phyloP scores from a whole-genome alignment of 2,329 filamentous ascomycete species.

The Alternaria metachromatica region DNA sequence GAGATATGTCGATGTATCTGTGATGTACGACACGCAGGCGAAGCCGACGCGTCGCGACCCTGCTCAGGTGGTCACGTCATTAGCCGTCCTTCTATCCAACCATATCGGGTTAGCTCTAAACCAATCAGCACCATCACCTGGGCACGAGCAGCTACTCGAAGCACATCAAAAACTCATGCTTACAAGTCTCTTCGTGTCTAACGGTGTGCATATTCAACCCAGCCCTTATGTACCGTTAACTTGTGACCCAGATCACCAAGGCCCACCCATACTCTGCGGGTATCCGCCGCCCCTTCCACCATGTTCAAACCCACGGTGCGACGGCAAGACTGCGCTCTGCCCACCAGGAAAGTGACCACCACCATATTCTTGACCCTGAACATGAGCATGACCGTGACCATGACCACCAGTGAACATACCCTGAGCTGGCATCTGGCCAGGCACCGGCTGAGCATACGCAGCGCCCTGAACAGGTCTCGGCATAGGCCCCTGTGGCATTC shows the following conservation, averaged over 20 bases:
- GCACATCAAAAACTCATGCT: not conserved
- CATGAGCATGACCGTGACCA: not conserved
- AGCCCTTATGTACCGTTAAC: not conserved
- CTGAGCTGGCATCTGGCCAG: conserved; percentile 1
- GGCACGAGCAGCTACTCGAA: not conserved
- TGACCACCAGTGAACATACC: not conserved
- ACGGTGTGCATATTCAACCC: not conserved
- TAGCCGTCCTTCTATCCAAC: not conserved
- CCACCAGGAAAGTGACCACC: not conserved
- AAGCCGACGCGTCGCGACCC: not conserved
- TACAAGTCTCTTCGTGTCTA: too few relatives aligned
- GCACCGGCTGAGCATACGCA: conserved; percentile 2
- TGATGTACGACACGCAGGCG: not conserved
- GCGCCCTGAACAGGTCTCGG: not conserved
- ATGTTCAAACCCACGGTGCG: not conserved
- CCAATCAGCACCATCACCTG: not conserved
- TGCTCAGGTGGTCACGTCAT: too few relatives aligned
- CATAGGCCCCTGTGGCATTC: not conserved
- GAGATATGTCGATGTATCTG: not conserved
- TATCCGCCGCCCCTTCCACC: conserved; percentile 2
- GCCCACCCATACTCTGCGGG: conserved; percentile 15
- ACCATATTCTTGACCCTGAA: not conserved
- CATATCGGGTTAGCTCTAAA: not conserved
- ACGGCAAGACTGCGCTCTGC: not conserved
- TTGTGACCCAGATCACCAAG: conserved; percentile 1